A percentile compares a stretch with the other conserved stretches of the same genome.
Conservation (phyloP, 2,329 filamentous ascomycete genomes). For the Aschersonia sp. region DNA sequence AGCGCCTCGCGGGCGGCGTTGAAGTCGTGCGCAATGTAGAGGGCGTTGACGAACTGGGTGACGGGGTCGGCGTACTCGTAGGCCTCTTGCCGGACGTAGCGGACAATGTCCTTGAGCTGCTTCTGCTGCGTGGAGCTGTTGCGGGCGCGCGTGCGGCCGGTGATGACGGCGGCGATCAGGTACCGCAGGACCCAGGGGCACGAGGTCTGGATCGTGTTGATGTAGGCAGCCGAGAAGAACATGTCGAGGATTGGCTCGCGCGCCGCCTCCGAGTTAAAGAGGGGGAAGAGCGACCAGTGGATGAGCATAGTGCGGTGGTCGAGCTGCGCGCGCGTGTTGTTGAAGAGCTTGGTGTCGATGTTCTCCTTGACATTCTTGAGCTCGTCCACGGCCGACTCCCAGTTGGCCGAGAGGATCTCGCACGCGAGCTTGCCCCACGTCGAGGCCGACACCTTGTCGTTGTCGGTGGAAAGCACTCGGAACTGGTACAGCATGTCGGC, state of each 20-base stretch:
- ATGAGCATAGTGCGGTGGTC: slow-evolving; percentile 94
- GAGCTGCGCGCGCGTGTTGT: slow-evolving; percentile 88
- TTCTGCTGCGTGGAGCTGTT: slow-evolving; percentile 88
- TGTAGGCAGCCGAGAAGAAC: slow-evolving; percentile 93
- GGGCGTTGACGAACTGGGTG: slow-evolving; percentile 88
- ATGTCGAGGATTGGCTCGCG: slow-evolving; percentile 87
- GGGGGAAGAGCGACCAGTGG: slow-evolving; percentile 97
- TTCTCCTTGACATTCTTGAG: slow-evolving; percentile 77
- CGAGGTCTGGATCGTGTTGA: slow-evolving; percentile 98
- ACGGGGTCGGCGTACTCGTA: slow-evolving; percentile 97
- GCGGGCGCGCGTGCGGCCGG: slow-evolving; percentile 66
- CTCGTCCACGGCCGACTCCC: slow-evolving; percentile 87
- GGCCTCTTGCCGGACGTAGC: slow-evolving; percentile 89
- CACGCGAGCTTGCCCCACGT: slow-evolving; percentile 97
- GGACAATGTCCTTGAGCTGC: slow-evolving; percentile 93
- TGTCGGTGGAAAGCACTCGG: slow-evolving; percentile 93
- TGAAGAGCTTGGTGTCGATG: slow-evolving; percentile 92
- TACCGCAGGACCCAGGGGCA: slow-evolving; percentile 96
- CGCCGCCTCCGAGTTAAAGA: slow-evolving; percentile 92
- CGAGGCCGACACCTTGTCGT: slow-evolving; percentile 89
- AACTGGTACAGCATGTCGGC: slow-evolving; percentile 94
- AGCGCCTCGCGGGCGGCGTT: slow-evolving; percentile 90
- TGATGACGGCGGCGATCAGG: slow-evolving; percentile 86
- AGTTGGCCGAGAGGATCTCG: slow-evolving; percentile 89
- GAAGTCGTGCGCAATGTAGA: slow-evolving; percentile 79